Evolutionary conservation across 768 basidiomycete species (phyloP).

Genomic region (Mycena epipterygia): DNA sequence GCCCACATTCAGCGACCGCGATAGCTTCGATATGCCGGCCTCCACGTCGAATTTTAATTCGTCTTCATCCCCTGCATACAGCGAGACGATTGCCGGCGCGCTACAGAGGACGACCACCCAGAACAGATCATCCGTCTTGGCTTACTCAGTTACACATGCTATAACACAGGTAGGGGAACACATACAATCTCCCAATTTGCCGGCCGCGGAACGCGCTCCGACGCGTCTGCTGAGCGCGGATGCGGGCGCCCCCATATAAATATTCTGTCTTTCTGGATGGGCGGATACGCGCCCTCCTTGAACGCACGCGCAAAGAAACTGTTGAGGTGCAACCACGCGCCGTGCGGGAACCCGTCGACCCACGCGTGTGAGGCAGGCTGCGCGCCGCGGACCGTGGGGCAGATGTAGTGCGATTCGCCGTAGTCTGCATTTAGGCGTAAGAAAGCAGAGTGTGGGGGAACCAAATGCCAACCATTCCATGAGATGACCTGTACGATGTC

Average conservation of each 20-base stretch:
- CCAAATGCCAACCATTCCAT: constrained; percentile 60
- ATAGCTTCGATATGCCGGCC: constrained; percentile 60
- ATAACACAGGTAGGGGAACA: constrained; percentile 14
- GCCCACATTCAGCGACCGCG: constrained; percentile 47
- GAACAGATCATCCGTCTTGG: constrained; percentile 60
- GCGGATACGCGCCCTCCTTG: constrained; percentile 63
- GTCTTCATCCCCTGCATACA: constrained; percentile 51
- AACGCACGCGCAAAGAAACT: constrained; percentile 20
- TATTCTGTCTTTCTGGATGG: constrained; percentile 59
- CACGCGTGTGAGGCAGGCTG: constrained; percentile 56
- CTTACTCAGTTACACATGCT: not conserved
- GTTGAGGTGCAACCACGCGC: constrained; percentile 36
- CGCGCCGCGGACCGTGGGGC: constrained; percentile 55
- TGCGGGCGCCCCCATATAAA: constrained; percentile 66
- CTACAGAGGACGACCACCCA: constrained; percentile 64
- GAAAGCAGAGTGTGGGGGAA: not conserved
- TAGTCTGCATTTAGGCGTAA: constrained; percentile 18
- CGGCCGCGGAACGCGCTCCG: constrained; percentile 56
- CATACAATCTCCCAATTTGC: constrained; percentile 58
- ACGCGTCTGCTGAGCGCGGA: constrained; percentile 53
- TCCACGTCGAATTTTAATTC: constrained; percentile 48
- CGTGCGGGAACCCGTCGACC: constrained; percentile 57
- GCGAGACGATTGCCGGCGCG: constrained; percentile 53
- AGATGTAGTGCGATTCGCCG: constrained; percentile 67
- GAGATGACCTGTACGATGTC: constrained; percentile 64